A percentile compares a stretch with the other conserved stretches of the same genome.
These are phyloP conservation scores for Solanum tarijense DNA, from an alignment of 257 asterid genomes.

Conservation along the genomic window DNA sequence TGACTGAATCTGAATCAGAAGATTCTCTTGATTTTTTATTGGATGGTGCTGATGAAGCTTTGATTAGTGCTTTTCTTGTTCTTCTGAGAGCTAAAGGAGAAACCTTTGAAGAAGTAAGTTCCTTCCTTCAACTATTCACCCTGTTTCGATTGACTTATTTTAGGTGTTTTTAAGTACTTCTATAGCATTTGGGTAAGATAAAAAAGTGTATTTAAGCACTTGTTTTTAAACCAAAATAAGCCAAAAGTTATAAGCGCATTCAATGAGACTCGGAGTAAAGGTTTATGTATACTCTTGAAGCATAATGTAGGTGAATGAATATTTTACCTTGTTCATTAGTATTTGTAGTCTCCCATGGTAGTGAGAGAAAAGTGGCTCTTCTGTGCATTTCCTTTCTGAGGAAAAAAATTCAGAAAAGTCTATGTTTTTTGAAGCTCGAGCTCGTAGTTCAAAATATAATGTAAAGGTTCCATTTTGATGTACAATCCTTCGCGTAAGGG, in stretches of 20 bases:
- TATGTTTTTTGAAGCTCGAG: neutral
- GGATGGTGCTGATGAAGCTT: slow-evolving; percentile 82
- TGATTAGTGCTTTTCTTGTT: slow-evolving; percentile 93
- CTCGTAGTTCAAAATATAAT: neutral
- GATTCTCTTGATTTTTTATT: slow-evolving; percentile 72
- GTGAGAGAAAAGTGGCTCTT: neutral
- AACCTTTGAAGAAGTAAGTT: slow-evolving; percentile 77
- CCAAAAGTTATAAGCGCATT: neutral
- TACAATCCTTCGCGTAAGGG: neutral
- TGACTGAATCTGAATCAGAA: slow-evolving; percentile 83
- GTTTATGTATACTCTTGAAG: neutral
- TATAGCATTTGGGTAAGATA: neutral
- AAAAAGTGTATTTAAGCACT: neutral
- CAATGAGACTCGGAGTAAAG: neutral
- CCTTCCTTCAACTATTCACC: neutral
- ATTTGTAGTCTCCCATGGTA: neutral
- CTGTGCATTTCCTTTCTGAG: neutral
- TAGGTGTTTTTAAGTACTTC: neutral
- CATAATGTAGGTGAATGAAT: neutral
- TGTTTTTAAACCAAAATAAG: neutral
- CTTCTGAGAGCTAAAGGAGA: slow-evolving; percentile 95
- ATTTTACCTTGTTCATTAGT: neutral
- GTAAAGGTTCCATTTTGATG: neutral
- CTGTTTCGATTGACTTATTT: neutral
- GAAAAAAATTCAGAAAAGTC: neutral